Evolutionary conservation across 1,284 basidiomycete species (phyloP).

Genomic region (Sporisorium graminicola): DNA sequence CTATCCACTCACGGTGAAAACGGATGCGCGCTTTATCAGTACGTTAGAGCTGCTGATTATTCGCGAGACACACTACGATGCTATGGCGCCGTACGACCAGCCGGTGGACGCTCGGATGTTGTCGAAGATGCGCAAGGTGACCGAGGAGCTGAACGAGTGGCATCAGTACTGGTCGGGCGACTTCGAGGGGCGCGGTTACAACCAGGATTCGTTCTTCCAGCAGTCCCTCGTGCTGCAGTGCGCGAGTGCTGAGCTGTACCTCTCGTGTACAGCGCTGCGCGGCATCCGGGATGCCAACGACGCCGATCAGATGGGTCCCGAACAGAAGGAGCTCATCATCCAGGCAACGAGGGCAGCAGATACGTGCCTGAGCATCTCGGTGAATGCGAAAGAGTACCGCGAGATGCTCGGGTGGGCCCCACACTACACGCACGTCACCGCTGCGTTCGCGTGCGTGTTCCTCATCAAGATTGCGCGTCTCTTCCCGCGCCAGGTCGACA

Average conservation of each 20-base stretch:
- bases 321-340: slow-evolving; percentile 91
- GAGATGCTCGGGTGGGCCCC: slow-evolving; percentile 88
- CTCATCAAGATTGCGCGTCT: slow-evolving; percentile 89
- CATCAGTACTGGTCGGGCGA: slow-evolving; percentile 85
- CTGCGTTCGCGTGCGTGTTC: slow-evolving; percentile 91
- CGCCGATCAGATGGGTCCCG: slow-evolving; percentile 94
- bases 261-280: slow-evolving; percentile 88
- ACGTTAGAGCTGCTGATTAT: slow-evolving; percentile 85
- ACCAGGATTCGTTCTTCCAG: slow-evolving; percentile 83
- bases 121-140: slow-evolving; percentile 85
- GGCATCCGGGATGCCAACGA: slow-evolving; percentile 75
- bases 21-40: slow-evolving; percentile 87
- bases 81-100: slow-evolving; percentile 84
- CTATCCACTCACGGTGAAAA: slow-evolving; percentile 85
- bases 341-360: slow-evolving; percentile 91
- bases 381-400: slow-evolving; percentile 81
- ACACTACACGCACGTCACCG: slow-evolving; percentile 90
- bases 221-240: slow-evolving; percentile 88
- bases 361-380: slow-evolving; percentile 82
- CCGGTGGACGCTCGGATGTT: slow-evolving; percentile 86
- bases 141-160: slow-evolving; percentile 87
- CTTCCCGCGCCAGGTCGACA: slow-evolving; percentile 83
- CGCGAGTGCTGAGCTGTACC: slow-evolving; percentile 91
- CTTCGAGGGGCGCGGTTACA: slow-evolving; percentile 80
- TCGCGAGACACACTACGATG: slow-evolving; percentile 89